Evolutionary conservation across 345 rosid species (phyloP).

Genomic region (Sisymbrium irio): DNA sequence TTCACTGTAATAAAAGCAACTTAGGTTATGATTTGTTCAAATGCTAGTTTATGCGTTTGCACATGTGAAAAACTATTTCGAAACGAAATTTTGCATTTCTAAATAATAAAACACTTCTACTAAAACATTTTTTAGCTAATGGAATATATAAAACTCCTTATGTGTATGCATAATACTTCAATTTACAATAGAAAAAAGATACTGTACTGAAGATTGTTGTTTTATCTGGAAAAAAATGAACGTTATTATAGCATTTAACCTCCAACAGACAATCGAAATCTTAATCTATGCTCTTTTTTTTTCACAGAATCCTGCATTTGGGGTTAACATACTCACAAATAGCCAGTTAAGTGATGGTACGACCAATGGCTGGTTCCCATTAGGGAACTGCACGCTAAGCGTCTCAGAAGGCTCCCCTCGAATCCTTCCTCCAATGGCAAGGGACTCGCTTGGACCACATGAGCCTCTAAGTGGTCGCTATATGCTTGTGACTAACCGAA

Average conservation of each 20-base stretch:
- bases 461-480: conserved; percentile 72
- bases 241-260: no score
- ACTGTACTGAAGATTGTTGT: not conserved
- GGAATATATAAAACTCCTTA: no score
- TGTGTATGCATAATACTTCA: no score
- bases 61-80: not conserved
- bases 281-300: not conserved
- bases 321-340: conserved; percentile 69
- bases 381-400: conserved; percentile 70
- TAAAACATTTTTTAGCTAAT: no score
- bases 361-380: conserved; percentile 81
- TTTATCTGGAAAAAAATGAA: no score
- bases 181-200: not conserved
- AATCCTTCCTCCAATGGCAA: conserved; percentile 82
- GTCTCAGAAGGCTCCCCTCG: conserved; percentile 72
- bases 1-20: not conserved
- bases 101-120: not conserved
- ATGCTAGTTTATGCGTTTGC: not conserved
- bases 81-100: not conserved
- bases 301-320: conserved; percentile 67
- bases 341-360: conserved; percentile 49
- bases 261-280: no score
- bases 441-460: conserved; percentile 70
- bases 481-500: conserved; percentile 68
- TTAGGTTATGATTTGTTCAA: not conserved